phyloP scores from a whole-genome alignment of 1,139 yeast genomes.

The Geotrichum macrosporum region DNA sequence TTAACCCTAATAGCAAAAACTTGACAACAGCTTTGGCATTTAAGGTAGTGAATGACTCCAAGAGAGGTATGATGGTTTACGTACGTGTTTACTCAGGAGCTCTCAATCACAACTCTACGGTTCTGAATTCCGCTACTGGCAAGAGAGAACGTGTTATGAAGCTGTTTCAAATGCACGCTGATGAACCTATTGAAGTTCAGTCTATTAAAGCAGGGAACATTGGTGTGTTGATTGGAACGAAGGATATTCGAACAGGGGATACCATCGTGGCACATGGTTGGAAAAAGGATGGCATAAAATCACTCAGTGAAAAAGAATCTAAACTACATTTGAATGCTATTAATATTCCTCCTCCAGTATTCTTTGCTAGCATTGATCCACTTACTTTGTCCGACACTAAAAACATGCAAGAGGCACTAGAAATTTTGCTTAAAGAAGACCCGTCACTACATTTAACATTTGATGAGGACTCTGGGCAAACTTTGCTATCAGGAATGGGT shows the following conservation, averaged over 20 bases:
- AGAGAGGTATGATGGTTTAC: slow-evolving; percentile 76
- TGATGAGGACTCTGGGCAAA: slow-evolving; percentile 88
- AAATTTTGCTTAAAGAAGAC: slow-evolving; percentile 69
- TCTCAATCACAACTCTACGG: slow-evolving; percentile 55
- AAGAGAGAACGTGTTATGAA: slow-evolving; percentile 62
- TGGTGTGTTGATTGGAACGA: slow-evolving; percentile 81
- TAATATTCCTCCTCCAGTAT: slow-evolving; percentile 85
- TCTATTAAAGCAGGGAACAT: slow-evolving; percentile 71
- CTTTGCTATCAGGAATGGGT: slow-evolving; percentile 91
- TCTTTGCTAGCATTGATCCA: slow-evolving; percentile 82
- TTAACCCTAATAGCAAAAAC: slow-evolving; percentile 51
- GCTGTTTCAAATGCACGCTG: slow-evolving; percentile 83
- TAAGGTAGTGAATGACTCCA: slow-evolving; percentile 80
- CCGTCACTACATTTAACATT: slow-evolving; percentile 62
- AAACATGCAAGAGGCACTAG: slow-evolving; percentile 62
- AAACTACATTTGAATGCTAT: slow-evolving; percentile 65
- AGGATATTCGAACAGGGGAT: slow-evolving; percentile 82
- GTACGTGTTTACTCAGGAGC: slow-evolving; percentile 84
- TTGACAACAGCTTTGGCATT: slow-evolving; percentile 81
- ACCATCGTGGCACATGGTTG: slow-evolving; percentile 60
- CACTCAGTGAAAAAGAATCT: slow-evolving; percentile 37
- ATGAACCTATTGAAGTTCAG: slow-evolving; percentile 67
- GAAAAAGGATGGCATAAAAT: slow-evolving; percentile 47
- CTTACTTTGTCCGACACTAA: slow-evolving; percentile 74
- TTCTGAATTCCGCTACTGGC: slow-evolving; percentile 67